Conservation (phyloP, 2,329 filamentous ascomycete species). For the Annulohypoxylon truncatum region DNA sequence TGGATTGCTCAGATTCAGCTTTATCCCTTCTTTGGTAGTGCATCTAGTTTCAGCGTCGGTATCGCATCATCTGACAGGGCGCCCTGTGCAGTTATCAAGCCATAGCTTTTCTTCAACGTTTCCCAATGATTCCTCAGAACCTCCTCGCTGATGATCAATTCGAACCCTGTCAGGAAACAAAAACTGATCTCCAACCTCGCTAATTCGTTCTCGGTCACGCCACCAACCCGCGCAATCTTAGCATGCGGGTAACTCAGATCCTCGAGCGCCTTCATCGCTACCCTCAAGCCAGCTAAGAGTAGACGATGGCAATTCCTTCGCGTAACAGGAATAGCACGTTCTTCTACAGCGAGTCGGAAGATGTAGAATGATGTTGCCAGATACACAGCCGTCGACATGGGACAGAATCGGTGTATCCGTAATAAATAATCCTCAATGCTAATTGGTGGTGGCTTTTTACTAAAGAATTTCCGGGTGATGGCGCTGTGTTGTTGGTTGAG, state of each 20-base stretch:
- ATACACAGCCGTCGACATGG: slow-evolving; percentile 93
- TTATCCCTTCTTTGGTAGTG: slow-evolving; percentile 34
- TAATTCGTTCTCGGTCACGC: slow-evolving; percentile 84
- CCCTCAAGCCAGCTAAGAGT: slow-evolving; percentile 82
- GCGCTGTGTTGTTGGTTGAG: slow-evolving; percentile 83
- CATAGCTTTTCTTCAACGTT: slow-evolving; percentile 59
- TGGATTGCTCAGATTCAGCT: neutral
- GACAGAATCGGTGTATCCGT: slow-evolving; percentile 89
- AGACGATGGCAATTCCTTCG: slow-evolving; percentile 87
- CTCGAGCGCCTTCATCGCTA: slow-evolving; percentile 95
- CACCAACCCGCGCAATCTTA: slow-evolving; percentile 87
- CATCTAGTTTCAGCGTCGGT: slow-evolving; percentile 39
- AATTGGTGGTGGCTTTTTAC: slow-evolving; percentile 86
- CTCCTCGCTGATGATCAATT: slow-evolving; percentile 73
- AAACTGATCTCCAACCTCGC: slow-evolving; percentile 89
- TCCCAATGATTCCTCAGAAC: slow-evolving; percentile 74
- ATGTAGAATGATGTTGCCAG: slow-evolving; percentile 91
- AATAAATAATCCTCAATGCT: slow-evolving; percentile 84
- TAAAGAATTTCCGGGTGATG: slow-evolving; percentile 93
- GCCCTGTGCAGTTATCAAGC: slow-evolving; percentile 7
- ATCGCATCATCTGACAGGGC: slow-evolving; percentile 21
- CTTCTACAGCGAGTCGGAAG: slow-evolving; percentile 80
- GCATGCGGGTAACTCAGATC: slow-evolving; percentile 88
- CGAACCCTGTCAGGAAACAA: slow-evolving; percentile 87
- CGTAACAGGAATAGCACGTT: slow-evolving; percentile 83